phyloP scores from a whole-genome alignment of 495 filamentous ascomycete genomes.

The Trichoderma gamsii region DNA sequence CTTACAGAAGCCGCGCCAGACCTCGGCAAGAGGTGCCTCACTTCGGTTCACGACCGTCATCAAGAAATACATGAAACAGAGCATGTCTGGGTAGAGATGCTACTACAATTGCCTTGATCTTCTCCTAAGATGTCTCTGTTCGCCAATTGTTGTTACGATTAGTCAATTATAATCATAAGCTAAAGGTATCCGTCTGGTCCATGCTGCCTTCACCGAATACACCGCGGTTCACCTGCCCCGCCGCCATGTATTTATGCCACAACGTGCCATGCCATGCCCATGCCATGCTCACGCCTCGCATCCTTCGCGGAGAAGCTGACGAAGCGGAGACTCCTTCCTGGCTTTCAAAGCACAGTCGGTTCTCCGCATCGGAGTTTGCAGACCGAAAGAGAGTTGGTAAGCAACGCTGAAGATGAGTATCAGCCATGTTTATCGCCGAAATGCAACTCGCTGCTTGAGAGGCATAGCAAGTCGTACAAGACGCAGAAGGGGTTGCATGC shows the following conservation, averaged over 20 bases:
- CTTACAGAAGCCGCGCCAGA: background rate
- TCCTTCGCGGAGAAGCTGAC: constrained; percentile 4
- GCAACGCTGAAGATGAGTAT: background rate
- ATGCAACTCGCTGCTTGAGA: too few relatives aligned
- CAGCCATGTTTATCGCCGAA: background rate
- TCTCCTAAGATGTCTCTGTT: too few relatives aligned
- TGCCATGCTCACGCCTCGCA: background rate
- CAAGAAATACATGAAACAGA: background rate
- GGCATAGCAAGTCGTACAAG: background rate
- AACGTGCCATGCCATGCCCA: background rate
- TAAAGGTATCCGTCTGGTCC: too few relatives aligned
- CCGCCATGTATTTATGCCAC: background rate
- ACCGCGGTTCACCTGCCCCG: background rate
- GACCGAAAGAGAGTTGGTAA: background rate
- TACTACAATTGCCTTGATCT: too few relatives aligned
- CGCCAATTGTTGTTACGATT: too few relatives aligned
- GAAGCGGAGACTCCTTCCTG: background rate
- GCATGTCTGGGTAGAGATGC: too few relatives aligned
- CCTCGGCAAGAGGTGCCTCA: background rate
- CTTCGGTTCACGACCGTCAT: background rate
- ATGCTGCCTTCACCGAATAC: background rate
- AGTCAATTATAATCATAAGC: too few relatives aligned
- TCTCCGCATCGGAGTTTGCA: constrained; percentile 1
- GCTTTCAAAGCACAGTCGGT: background rate
- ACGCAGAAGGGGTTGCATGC: background rate